Percentiles rank a stretch among this genome's conserved stretches.
Conservation (phyloP, 495 filamentous ascomycete species). For the Xylaria castorea region DNA sequence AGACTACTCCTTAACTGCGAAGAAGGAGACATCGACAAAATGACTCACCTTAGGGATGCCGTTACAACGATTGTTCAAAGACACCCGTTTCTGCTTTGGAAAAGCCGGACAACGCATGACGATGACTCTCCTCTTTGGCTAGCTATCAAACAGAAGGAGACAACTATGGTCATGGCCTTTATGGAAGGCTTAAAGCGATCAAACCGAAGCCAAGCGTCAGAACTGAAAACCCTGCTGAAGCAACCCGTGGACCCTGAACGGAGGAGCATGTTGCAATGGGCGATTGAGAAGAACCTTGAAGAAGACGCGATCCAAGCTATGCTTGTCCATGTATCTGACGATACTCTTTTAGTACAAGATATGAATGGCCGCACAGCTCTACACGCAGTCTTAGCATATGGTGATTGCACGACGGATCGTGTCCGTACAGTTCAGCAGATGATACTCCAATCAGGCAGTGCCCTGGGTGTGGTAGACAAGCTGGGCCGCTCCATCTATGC, state of each 20-base stretch:
- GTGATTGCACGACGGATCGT: neutral
- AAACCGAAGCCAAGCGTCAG: neutral
- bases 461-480: neutral
- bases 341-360: constrained; percentile 2
- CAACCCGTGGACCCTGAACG: neutral
- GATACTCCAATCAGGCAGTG: neutral
- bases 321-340: neutral
- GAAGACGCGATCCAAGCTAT: constrained; percentile 5
- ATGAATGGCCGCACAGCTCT: neutral
- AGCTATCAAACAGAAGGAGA: constrained; percentile 1
- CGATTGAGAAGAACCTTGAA: neutral
- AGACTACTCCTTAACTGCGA: neutral
- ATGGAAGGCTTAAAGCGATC: constrained; percentile 5
- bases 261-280: neutral
- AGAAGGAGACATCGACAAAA: neutral
- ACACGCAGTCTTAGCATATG: neutral
- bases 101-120: neutral
- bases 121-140: neutral
- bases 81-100: neutral
- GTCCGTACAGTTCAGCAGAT: neutral
- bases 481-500: neutral
- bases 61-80: neutral
- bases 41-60: neutral
- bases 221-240: neutral
- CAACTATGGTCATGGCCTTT: constrained; percentile 5